Evolutionary conservation across 2,329 filamentous ascomycete genomes (phyloP), one percentile per base, ranked within the genome.

Genomic region (Pseudocercospora crystallina): DNA sequence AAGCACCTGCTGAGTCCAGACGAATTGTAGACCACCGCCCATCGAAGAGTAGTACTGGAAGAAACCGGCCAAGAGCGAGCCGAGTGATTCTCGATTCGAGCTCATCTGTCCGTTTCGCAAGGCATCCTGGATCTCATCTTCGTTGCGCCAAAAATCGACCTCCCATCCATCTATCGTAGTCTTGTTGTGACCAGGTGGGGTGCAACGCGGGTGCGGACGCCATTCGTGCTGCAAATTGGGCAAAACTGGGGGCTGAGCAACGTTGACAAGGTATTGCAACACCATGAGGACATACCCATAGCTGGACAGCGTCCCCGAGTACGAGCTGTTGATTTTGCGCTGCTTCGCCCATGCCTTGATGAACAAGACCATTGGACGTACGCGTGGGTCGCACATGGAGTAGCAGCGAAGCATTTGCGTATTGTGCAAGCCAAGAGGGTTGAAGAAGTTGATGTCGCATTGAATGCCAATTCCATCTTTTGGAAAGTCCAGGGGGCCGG

Each of bases 271-370:
- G 65, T 92, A 96, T 70, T 96, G 91, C 12, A 96, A 75, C 4
- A 95, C 84, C 90, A 96, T 95, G 34, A 96, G 74, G 5, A 94
- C 89, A 69, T 92, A 96, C 43, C 91, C 90, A 63, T 96, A 96
- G 59, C 88, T 92, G 45, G 87, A 91, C 13, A 96, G 75, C 0
- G 90, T 95, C 36, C 91, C 90, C 33, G 85, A 85, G 65, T 95
- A 95, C 2, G 89, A 84, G 36, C 85, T 89, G 70, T 96, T 96
- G 72, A 96, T 91, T 56, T 84, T 87, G 40, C 91, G 84, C 26
- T 79, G 78, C 69, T 94, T 95, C 20, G 90, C 89, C 90, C 91
- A 96, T 56, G 89, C 81, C 70, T 96, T 96, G 65, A 96, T 77
- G 65, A 96, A 95, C 8, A 95, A 73, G 1, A 95, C 83, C 73